Percentiles rank a stretch among this genome's conserved stretches.
Evolutionary conservation across 805 yeast genomes (phyloP).

Genomic region (Blastobotrys peoriensis): DNA sequence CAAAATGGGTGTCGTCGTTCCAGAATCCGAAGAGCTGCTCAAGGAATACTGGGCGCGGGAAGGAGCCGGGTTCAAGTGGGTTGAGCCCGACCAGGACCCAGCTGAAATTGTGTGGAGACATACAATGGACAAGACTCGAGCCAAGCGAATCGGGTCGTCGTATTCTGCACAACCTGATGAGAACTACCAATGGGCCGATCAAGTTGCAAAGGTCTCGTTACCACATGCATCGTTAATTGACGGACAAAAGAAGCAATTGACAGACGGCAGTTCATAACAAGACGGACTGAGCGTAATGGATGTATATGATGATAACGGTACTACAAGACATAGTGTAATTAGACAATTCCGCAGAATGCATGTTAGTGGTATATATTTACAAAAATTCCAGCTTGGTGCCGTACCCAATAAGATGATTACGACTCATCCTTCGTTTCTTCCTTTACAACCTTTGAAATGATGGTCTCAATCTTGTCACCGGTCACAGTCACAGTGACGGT

Average conservation of each 20-base stretch:
- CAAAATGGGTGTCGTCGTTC: conserved; percentile 37
- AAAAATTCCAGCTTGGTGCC: conserved; percentile 8
- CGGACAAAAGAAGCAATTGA: background rate
- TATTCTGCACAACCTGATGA: conserved; percentile 13
- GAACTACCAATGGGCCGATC: conserved; percentile 25
- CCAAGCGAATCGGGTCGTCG: conserved; percentile 19
- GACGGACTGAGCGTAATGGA: too few relatives aligned
- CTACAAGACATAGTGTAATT: too few relatives aligned
- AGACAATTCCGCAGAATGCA: too few relatives aligned
- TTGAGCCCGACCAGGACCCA: conserved; percentile 86
- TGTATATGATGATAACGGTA: too few relatives aligned
- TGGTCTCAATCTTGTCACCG: conserved; percentile 36
- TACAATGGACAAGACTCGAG: conserved; percentile 23
- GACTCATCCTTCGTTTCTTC: conserved; percentile 8
- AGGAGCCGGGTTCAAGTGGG: conserved; percentile 85
- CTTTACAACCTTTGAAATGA: conserved; percentile 40
- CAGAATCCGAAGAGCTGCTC: conserved; percentile 59
- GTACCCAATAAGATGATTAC: background rate
- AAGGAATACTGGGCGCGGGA: conserved; percentile 85
- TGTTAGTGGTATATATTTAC: too few relatives aligned
- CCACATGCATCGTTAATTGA: conserved; percentile 32
- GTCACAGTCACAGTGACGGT: conserved; percentile 46
- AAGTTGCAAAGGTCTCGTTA: conserved; percentile 21
- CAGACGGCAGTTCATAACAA: too few relatives aligned
- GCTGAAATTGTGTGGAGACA: conserved; percentile 45